Evolutionary conservation across 441 rosid genomes (phyloP).

Genomic region (Macaranga tanarius): DNA sequence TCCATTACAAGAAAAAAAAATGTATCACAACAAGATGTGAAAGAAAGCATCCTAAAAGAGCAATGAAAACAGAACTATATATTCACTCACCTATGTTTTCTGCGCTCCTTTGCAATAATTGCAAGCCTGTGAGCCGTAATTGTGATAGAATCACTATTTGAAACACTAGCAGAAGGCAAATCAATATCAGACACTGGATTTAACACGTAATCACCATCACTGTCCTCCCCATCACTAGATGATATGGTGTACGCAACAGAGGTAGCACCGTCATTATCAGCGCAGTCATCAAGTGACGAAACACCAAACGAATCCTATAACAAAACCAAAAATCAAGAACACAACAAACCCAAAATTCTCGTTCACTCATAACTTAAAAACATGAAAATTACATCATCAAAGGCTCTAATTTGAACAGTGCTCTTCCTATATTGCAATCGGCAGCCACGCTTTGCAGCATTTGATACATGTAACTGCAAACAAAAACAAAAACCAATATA

Average conservation of each 20-base stretch:
- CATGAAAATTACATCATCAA: slow-evolving; percentile 48
- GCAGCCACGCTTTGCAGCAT: slow-evolving; percentile 29
- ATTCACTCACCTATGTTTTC: slow-evolving; percentile 56
- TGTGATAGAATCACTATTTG: slow-evolving; percentile 52
- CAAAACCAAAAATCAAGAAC: neutral
- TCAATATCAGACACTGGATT: slow-evolving; percentile 57
- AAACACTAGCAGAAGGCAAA: slow-evolving; percentile 44
- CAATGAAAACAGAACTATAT: neutral
- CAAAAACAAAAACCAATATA: neutral
- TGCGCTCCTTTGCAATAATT: slow-evolving; percentile 51
- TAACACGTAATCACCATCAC: slow-evolving; percentile 65
- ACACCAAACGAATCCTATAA: slow-evolving; percentile 47
- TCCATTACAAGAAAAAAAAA: no score
- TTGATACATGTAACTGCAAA: slow-evolving; percentile 38
- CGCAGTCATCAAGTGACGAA: slow-evolving; percentile 53
- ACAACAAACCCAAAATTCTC: neutral
- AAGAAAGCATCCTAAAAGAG: neutral
- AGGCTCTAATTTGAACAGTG: slow-evolving; percentile 39
- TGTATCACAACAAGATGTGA: neutral
- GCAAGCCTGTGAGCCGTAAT: slow-evolving; percentile 64
- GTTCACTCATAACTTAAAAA: neutral
- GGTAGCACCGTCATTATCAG: slow-evolving; percentile 29
- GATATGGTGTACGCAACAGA: slow-evolving; percentile 39
- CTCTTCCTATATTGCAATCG: slow-evolving; percentile 21
- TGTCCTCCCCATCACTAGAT: slow-evolving; percentile 83